A percentile compares a stretch with the other conserved stretches of the same genome.
Evolutionary conservation across 306 rosid genomes (phyloP).

Genomic region (Dicorynia guianensis): DNA sequence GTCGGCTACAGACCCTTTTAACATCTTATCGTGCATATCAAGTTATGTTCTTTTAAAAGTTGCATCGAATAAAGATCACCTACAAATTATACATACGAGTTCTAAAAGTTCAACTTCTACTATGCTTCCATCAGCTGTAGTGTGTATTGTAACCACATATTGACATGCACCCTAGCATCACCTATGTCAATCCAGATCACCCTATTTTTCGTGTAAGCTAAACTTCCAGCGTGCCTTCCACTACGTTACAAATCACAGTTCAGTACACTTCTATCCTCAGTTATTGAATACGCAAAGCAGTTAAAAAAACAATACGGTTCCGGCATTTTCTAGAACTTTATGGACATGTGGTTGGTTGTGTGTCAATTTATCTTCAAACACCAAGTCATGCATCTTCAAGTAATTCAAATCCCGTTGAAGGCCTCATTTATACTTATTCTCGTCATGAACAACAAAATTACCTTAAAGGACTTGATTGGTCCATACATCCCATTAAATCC

Average conservation of each 20-base stretch:
- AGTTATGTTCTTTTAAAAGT: neutral
- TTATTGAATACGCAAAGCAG: neutral
- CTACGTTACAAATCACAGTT: slow-evolving; percentile 4
- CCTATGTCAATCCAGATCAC: neutral
- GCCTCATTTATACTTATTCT: neutral
- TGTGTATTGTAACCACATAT: too few relatives aligned
- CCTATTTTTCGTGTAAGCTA: neutral
- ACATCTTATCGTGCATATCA: neutral
- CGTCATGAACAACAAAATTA: neutral
- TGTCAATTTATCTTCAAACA: slow-evolving; percentile 11
- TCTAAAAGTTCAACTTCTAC: neutral
- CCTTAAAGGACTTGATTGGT: slow-evolving; percentile 4
- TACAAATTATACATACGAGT: neutral
- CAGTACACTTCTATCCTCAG: slow-evolving; percentile 8
- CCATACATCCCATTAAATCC: neutral
- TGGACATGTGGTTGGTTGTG: neutral
- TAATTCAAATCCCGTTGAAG: neutral
- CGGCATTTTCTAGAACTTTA: neutral
- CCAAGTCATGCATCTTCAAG: slow-evolving; percentile 5
- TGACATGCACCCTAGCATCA: too few relatives aligned
- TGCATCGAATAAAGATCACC: neutral
- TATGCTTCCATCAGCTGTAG: slow-evolving; percentile 4
- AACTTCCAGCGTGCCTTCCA: slow-evolving; percentile 12
- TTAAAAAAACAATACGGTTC: slow-evolving; percentile 15
- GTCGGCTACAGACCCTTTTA: neutral